Percentiles rank a stretch among this genome's conserved stretches.
These are phyloP conservation scores for Kuraishia molischiana DNA, from an alignment of 805 yeast species.

Conservation along the genomic window DNA sequence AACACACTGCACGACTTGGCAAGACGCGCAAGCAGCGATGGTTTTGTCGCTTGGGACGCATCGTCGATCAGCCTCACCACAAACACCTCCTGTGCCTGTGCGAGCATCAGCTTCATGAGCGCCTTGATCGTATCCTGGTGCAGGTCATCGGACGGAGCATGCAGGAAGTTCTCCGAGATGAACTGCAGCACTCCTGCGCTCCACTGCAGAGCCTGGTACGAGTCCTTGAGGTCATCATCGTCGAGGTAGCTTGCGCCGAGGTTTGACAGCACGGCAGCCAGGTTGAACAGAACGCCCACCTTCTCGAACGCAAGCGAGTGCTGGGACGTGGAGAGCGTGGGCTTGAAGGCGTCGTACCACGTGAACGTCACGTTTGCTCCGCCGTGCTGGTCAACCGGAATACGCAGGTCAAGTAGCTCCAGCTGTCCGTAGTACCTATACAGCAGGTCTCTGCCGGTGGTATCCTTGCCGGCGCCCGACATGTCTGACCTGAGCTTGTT, in stretches of 20 bases:
- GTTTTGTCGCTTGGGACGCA: constrained; percentile 35
- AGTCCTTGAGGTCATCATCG: constrained; percentile 41
- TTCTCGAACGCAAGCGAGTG: constrained; percentile 82
- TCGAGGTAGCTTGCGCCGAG: constrained; percentile 29
- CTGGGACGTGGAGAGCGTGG: constrained; percentile 45
- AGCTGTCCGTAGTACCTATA: constrained; percentile 72
- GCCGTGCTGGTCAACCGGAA: constrained; percentile 48
- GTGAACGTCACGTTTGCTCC: constrained; percentile 54
- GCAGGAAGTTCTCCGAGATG: constrained; percentile 71
- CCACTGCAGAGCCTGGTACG: constrained; percentile 54
- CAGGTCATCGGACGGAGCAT: constrained; percentile 80
- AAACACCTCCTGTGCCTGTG: constrained; percentile 87
- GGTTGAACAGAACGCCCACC: constrained; percentile 72
- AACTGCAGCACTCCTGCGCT: constrained; percentile 72
- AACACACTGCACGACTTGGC: constrained; percentile 50
- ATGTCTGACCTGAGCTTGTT: constrained; percentile 52
- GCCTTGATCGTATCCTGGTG: constrained; percentile 59
- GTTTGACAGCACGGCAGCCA: constrained; percentile 54
- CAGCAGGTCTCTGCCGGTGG: constrained; percentile 38
- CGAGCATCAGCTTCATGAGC: constrained; percentile 56
- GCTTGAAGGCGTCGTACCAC: constrained; percentile 72
- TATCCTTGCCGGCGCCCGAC: constrained; percentile 34
- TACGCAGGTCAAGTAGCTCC: constrained; percentile 67
- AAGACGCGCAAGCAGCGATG: constrained; percentile 66
- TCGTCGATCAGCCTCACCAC: constrained; percentile 47